phyloP scores from a whole-genome alignment of 805 yeast genomes.

The Pichia californica region DNA sequence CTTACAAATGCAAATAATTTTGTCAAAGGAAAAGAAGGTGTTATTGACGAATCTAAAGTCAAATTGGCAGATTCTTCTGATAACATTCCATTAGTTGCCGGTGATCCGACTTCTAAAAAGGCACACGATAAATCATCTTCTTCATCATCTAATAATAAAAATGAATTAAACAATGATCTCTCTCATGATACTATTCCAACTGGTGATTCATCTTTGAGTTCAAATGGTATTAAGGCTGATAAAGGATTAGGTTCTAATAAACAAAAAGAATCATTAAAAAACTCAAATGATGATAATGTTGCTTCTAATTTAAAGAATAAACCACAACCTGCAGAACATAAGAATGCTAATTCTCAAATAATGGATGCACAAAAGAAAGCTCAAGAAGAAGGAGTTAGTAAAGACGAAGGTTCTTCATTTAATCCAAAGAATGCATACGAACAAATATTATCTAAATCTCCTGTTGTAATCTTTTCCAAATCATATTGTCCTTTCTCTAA shows the following conservation, averaged over 20 bases:
- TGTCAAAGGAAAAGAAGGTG: slow-evolving; percentile 31
- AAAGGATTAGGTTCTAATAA: slow-evolving; percentile 6
- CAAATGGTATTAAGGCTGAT: slow-evolving; percentile 8
- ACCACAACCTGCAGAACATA: not conserved
- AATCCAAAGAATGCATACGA: slow-evolving; percentile 49
- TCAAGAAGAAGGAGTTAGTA: slow-evolving; percentile 2
- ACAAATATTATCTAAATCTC: slow-evolving; percentile 52
- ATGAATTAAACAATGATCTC: too few species aligned
- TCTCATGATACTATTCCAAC: too few species aligned
- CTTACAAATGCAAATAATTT: slow-evolving; percentile 22
- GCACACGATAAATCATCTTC: slow-evolving; percentile 11
- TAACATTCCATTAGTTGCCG: slow-evolving; percentile 14
- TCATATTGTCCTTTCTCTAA: slow-evolving; percentile 72
- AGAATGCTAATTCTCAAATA: slow-evolving; percentile 1
- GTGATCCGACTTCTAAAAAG: slow-evolving; percentile 11
- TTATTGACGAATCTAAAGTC: slow-evolving; percentile 37
- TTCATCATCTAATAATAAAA: too few species aligned
- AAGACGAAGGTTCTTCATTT: slow-evolving; percentile 23
- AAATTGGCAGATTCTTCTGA: slow-evolving; percentile 26
- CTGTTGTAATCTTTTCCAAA: slow-evolving; percentile 59
- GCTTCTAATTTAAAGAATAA: not conserved
- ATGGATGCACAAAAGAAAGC: slow-evolving; percentile 10
- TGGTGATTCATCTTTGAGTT: not conserved
- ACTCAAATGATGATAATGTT: not conserved
- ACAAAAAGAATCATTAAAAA: slow-evolving; percentile 6